Evolutionary conservation across 805 yeast genomes (phyloP), one percentile per base, ranked within the genome.

Genomic region (Millerozyma acaciae): DNA sequence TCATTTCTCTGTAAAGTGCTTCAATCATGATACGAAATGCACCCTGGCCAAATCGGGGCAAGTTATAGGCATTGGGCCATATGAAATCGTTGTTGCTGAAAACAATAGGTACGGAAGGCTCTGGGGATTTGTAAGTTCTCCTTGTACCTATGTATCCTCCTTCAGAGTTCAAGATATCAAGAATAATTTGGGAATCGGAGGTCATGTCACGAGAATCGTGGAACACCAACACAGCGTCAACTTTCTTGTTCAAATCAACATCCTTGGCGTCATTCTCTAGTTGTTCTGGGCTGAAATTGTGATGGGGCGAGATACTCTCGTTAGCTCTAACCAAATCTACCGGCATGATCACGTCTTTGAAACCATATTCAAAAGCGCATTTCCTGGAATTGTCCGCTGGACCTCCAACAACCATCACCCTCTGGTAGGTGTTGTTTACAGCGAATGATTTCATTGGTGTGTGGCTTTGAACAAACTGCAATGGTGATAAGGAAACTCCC

Each of bases 31-130:
- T 70, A 40, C 90, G 68, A 48, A 84, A 81, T 2, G 90, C 94
- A 16, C 97, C 97, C 60, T 88, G 95, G 5, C 96, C 97, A 50
- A 86, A 84, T 35, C 97, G 70, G 15, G 95, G 86, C 34, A 80
- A 59, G 10, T 53, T 58, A 55, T 81, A 89, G 48, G 81, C 87
- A 50, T 84, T 88, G 12, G 96, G 85, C 95, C 96, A 89, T 21
- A 83, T 50, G 49, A 85, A 74, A 57, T 89, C 97, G 50, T 83
- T 75, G 57, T 86, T 87, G 26, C 90, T 81, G 58, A 85, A 87
- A 40, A 77, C 74, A 13, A 84, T 79, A 3, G 93, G 95, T 2
- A 83, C 65, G 2, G 75, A 60, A 26, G 86, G 89, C 8, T 56
- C 55, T 13, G 53, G 40, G 4, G 43, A 37, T 6, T 38, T 30